phyloP scores from a whole-genome alignment of 768 basidiomycete genomes.

The Sarcodon aspratus region DNA sequence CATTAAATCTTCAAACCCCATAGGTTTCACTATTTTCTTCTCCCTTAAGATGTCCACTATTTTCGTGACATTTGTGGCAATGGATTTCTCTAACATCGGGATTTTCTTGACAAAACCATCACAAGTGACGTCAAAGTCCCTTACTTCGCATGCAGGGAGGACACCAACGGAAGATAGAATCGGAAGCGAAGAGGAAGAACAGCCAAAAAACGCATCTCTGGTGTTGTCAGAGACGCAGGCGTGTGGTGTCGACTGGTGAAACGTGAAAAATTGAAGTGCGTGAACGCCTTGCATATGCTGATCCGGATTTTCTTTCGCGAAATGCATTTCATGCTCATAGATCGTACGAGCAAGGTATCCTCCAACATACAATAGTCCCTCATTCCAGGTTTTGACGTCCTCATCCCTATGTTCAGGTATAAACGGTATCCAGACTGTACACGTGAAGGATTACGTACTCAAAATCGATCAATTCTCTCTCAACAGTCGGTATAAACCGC shows the following conservation, averaged over 20 bases:
- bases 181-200: constrained; percentile 34
- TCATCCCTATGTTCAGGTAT: constrained; percentile 44
- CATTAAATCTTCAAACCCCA: constrained; percentile 77
- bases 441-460: constrained; percentile 36
- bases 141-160: constrained; percentile 49
- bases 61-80: constrained; percentile 38
- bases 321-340: constrained; percentile 68
- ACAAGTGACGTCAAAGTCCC: constrained; percentile 63
- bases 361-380: constrained; percentile 75
- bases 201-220: constrained; percentile 71
- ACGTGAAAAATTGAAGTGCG: constrained; percentile 82
- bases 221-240: constrained; percentile 60
- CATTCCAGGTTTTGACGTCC: constrained; percentile 82
- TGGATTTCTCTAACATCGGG: constrained; percentile 55
- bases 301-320: constrained; percentile 19
- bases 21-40: constrained; percentile 55
- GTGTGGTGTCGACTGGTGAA: constrained; percentile 79
- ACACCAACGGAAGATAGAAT: constrained; percentile 73
- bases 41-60: constrained; percentile 53
- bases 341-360: constrained; percentile 74
- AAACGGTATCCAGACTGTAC: background rate
- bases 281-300: constrained; percentile 52
- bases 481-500: constrained; percentile 91
- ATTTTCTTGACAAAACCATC: constrained; percentile 65
- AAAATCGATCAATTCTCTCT: constrained; percentile 86